Evolutionary conservation across 164 flowering plant species (phyloP).

Genomic region (Tetracentron sinense): DNA sequence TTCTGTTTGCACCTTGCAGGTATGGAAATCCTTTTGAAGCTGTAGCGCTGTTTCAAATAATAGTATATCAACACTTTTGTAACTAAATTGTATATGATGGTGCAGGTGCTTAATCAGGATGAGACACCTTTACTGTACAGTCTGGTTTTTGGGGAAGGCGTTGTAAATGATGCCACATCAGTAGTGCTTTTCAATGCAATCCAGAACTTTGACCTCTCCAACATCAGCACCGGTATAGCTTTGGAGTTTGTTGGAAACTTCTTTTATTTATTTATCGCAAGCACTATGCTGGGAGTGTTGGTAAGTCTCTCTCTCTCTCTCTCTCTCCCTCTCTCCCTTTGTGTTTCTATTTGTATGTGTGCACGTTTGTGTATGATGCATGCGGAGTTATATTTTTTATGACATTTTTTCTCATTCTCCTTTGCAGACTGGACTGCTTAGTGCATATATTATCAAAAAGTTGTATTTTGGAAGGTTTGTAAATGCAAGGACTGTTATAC

Average conservation of each 20-base stretch:
- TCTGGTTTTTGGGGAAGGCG: too few species aligned
- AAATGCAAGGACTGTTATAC: background rate
- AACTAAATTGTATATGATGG: conserved; percentile 13
- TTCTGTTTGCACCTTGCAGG: conserved; percentile 98
- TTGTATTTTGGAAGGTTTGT: conserved; percentile 41
- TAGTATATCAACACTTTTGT: too few species aligned
- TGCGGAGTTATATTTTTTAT: background rate
- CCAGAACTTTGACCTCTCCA: conserved; percentile 55
- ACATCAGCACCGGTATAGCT: conserved; percentile 35
- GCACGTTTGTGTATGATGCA: background rate
- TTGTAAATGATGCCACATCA: conserved; percentile 89
- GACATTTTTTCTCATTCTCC: too few species aligned
- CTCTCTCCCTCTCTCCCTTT: conserved; percentile 7
- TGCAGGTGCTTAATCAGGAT: conserved; percentile 75
- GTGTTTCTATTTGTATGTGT: background rate
- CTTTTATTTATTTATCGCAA: conserved; percentile 56
- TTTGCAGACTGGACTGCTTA: conserved; percentile 68
- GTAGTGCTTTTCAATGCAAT: conserved; percentile 89
- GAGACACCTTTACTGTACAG: too few species aligned
- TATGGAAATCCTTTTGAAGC: conserved; percentile 12
- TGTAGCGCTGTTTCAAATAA: background rate
- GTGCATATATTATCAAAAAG: conserved; percentile 74
- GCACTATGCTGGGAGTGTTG: conserved; percentile 68
- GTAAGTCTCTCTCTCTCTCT: conserved; percentile 37
- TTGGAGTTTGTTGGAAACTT: conserved; percentile 55